Evolutionary conservation across 129 eudicot genomes (phyloP), one percentile per base, ranked within the genome.

Genomic region (Deinandra increscens): DNA sequence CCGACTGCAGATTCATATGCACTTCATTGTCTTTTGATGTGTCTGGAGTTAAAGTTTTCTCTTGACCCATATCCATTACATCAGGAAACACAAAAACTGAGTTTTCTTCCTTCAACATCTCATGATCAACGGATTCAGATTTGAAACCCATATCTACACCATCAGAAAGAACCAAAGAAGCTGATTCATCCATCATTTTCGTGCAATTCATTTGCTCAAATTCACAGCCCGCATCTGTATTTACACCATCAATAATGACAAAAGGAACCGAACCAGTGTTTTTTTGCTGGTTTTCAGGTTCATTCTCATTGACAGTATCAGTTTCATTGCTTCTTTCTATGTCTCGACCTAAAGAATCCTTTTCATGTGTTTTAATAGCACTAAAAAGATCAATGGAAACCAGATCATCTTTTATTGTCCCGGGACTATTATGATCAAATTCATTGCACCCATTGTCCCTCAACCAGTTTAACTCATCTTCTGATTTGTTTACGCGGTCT

Each of bases 11-110:
- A 43, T 66, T 55, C 36, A 17, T 53, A 62, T 41, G 18, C 18
- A 60, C 23, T 41, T 65, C 66, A 41, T 74, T 43, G 17, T 42
- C 31, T 68, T 46, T 69, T 50, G 66, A 50, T 76, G 15, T 80
- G 55, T 84, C 84, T 34, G 93, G 89, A 65, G 93, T 90, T 59
- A 70, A 85, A 31, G 39, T 43, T 43, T 75, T 76, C 65, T 81
- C 86, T 42, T 68, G 83, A 42, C 60, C 49, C 33, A 38, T 72
- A 15, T 33, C 75, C 37, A 33, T 48, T 18, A 38, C 76, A 62
- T 69, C 63, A 17, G 70, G 54, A 31, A 23, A 67, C 79, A 64
- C 55, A 38, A 78, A 68, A 65, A 61, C 49, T 5, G 79, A 18
- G 66, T 79, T 51, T 56, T 60, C 60, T 56, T 60, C 73, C 61